Evolutionary conservation across 768 basidiomycete species (phyloP), one percentile per base, ranked within the genome.

Genomic region (Lactarius deliciosus): DNA sequence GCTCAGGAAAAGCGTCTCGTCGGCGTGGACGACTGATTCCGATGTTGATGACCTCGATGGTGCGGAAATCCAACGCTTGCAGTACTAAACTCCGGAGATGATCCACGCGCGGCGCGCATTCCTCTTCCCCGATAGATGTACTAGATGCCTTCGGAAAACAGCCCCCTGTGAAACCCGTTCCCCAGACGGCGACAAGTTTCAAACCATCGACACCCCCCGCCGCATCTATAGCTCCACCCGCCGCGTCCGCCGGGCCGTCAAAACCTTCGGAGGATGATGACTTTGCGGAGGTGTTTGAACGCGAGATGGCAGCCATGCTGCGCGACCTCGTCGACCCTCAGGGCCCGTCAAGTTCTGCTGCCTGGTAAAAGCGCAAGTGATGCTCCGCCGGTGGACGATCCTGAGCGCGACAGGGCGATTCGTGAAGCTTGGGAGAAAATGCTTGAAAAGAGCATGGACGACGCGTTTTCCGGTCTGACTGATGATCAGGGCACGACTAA

Each of bases 41-140:
- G 86, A 90, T 74, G 73, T 89, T 22, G 88, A 90, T 72, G 88
- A 90, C 72, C 83, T 90, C 57, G 88, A 90, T 74, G 83, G 83
- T 83, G 55, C 50, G 78, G 47, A 54, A 25, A 47, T 56, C 25
- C 25, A 22, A 54, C 30, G 11, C 55, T 22, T 41, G 28, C 34
- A 57, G 45, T 57, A 57, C 64, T 38, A 38, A 63, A 60, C 41
- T 40, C 25, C 32, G 45, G 34, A 34, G 38, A 22, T 40, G 34
- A 61, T 43, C 38, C 57, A 64, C 41, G 28, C 38, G 57, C 40
- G 43, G 43, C 66, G 32, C 66, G 58, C 54, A 20, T 41, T 57
- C 18, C 64, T 73, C 68, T 73, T 68, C 53, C 36, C 2, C 63
- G 34, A 38, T 65, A 84, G 83, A 84, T 71, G 80, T 85, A 58